Percentiles rank a stretch among this genome's conserved stretches.
phyloP scores from a whole-genome alignment of 1,284 basidiomycete species.

The Cutaneotrichosporon cavernicola region DNA sequence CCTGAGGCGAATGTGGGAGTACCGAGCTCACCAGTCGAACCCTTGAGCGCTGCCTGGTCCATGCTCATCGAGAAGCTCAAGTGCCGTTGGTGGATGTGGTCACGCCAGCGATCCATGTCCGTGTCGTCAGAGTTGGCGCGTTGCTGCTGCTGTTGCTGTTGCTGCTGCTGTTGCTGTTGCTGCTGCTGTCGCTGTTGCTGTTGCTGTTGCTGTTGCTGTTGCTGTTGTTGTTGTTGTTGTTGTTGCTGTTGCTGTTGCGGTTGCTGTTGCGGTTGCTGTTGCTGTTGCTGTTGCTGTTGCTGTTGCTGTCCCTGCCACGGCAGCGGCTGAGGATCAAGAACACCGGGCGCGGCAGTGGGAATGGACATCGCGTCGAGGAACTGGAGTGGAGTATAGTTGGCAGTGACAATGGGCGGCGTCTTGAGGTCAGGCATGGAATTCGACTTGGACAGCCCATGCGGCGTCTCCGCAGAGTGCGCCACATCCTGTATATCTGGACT shows the following conservation, averaged over 20 bases:
- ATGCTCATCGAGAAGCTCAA: slow-evolving; percentile 33
- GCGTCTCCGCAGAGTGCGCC: slow-evolving; percentile 4
- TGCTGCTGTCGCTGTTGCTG: too few relatives aligned
- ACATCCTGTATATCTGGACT: slow-evolving; percentile 42
- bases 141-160: neutral
- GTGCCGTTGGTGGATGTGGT: slow-evolving; percentile 44
- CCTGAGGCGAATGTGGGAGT: slow-evolving; percentile 18
- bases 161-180: neutral
- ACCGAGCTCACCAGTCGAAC: slow-evolving; percentile 8
- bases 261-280: too few relatives aligned
- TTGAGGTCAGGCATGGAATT: slow-evolving; percentile 47
- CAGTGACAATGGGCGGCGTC: slow-evolving; percentile 25
- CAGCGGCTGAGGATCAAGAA: neutral
- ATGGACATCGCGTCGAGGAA: slow-evolving; percentile 1
- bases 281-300: neutral
- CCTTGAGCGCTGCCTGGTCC: slow-evolving; percentile 21
- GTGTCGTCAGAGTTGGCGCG: slow-evolving; percentile 15
- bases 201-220: neutral
- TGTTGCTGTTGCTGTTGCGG: neutral
- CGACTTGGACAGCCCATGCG: slow-evolving; percentile 33
- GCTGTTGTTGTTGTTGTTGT: neutral
- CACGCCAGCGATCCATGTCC: slow-evolving; percentile 37
- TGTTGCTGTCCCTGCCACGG: neutral
- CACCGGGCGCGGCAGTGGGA: neutral
- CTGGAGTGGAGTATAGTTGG: slow-evolving; percentile 7